A percentile compares a stretch with the other conserved stretches of the same genome.
Conservation (phyloP, 1,139 yeast species). For the Yamadazyma spencermartinsiae region DNA sequence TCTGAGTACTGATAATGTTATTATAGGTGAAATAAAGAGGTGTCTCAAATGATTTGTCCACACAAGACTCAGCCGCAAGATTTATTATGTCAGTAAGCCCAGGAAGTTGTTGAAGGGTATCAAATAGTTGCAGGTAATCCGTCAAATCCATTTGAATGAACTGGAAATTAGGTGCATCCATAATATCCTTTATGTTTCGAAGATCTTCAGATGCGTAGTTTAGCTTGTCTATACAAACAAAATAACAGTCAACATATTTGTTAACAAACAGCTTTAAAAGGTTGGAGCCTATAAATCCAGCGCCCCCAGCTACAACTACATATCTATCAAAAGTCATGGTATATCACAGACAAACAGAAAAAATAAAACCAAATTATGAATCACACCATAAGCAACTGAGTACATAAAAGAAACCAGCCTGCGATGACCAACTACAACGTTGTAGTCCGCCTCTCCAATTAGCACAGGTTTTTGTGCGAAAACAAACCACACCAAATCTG, state of each 20-base stretch:
- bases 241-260: constrained; percentile 37
- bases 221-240: constrained; percentile 51
- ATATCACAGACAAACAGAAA: too few relatives aligned
- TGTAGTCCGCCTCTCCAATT: neutral
- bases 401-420: too few relatives aligned
- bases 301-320: constrained; percentile 57
- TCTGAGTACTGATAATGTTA: constrained; percentile 53
- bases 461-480: constrained; percentile 1
- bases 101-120: constrained; percentile 14
- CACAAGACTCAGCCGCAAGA: constrained; percentile 62
- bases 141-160: constrained; percentile 41
- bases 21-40: constrained; percentile 50
- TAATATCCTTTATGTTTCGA: constrained; percentile 13
- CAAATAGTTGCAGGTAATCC: constrained; percentile 18
- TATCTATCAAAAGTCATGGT: constrained; percentile 16
- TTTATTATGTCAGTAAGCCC: constrained; percentile 42
- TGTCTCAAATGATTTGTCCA: constrained; percentile 50
- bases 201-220: constrained; percentile 31
- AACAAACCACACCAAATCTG: too few relatives aligned
- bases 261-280: constrained; percentile 40
- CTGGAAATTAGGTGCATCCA: constrained; percentile 18
- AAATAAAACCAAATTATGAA: too few relatives aligned
- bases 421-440: constrained; percentile 2
- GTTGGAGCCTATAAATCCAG: constrained; percentile 60
- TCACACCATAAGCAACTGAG: too few relatives aligned